phyloP scores from a whole-genome alignment of 1,284 basidiomycete genomes.

The Kalmanozyma brasiliensis region DNA sequence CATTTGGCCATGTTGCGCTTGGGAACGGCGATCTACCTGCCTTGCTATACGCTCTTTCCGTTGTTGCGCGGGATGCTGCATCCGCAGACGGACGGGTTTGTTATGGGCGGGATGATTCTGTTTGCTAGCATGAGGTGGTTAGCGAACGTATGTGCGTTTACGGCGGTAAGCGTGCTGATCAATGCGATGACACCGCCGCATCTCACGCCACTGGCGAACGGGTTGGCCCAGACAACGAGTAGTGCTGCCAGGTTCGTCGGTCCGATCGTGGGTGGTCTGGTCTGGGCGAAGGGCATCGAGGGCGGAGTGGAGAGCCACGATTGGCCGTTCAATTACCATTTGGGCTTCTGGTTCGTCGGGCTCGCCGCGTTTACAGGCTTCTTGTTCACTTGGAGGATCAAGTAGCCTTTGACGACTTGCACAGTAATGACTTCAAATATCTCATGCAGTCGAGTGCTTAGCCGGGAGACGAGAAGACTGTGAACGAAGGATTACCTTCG shows the following conservation, averaged over 20 bases:
- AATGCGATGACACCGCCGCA: constrained; percentile 69
- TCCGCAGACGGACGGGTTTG: constrained; percentile 68
- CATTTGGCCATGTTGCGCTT: constrained; percentile 66
- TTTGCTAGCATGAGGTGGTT: constrained; percentile 67
- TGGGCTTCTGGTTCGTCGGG: constrained; percentile 65
- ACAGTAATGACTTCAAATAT: too few relatives aligned
- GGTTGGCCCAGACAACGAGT: constrained; percentile 69
- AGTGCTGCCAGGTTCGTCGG: constrained; percentile 69
- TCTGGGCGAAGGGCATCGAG: constrained; percentile 63
- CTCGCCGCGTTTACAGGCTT: constrained; percentile 54
- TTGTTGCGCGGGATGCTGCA: constrained; percentile 70
- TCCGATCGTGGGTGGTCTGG: constrained; percentile 63
- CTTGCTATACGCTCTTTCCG: constrained; percentile 59
- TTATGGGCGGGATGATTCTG: constrained; percentile 70
- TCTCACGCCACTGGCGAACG: constrained; percentile 69
- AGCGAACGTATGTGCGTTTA: constrained; percentile 69
- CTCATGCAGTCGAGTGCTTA: too few relatives aligned
- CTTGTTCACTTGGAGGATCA: constrained; percentile 50
- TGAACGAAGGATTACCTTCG: too few relatives aligned
- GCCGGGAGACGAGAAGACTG: too few relatives aligned
- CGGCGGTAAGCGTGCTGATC: constrained; percentile 64
- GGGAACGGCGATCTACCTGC: constrained; percentile 51
- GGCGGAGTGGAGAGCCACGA: constrained; percentile 39
- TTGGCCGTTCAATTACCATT: constrained; percentile 64
- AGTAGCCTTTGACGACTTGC: constrained; percentile 2